These are phyloP conservation scores for Physcomitrium patens DNA, from an alignment of 225 moss, liverwort and hornwort genomes.

Conservation along the genomic window DNA sequence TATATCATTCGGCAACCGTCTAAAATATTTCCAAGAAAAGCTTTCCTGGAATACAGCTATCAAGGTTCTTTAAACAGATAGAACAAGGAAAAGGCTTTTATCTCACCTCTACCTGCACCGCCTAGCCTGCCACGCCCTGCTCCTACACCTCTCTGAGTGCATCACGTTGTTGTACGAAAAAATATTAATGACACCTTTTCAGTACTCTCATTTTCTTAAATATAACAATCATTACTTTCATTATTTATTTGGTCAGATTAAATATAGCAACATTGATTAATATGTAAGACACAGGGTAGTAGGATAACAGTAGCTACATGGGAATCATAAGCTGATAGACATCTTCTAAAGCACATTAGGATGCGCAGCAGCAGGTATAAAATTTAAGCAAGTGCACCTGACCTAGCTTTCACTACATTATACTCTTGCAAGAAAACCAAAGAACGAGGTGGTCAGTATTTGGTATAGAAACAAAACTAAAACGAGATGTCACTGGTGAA, in stretches of 20 bases:
- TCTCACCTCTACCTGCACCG: constrained; percentile 77
- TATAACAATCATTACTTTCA: not conserved
- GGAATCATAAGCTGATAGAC: too few relatives aligned
- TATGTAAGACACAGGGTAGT: too few relatives aligned
- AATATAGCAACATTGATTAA: too few relatives aligned
- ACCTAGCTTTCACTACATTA: not conserved
- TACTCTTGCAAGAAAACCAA: constrained; percentile 1
- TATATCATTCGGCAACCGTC: too few relatives aligned
- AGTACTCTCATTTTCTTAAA: too few relatives aligned
- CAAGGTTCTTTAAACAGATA: not conserved
- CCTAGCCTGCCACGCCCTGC: constrained; percentile 81
- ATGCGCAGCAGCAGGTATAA: not conserved
- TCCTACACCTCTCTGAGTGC: constrained; percentile 70
- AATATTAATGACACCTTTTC: too few relatives aligned
- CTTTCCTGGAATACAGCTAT: too few relatives aligned
- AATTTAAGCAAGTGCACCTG: not conserved
- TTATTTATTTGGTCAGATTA: too few relatives aligned
- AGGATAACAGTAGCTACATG: too few relatives aligned
- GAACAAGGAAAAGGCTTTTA: constrained; percentile 6
- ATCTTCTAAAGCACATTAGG: not conserved
- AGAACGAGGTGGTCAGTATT: not conserved
- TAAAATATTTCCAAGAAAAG: too few relatives aligned
- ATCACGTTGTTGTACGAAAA: not conserved
- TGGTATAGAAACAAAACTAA: not conserved
- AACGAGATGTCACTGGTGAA: not conserved